Percentiles rank a stretch among this genome's conserved stretches.
Conservation (phyloP, 495 filamentous ascomycete genomes). For the Neurospora cerealis region DNA sequence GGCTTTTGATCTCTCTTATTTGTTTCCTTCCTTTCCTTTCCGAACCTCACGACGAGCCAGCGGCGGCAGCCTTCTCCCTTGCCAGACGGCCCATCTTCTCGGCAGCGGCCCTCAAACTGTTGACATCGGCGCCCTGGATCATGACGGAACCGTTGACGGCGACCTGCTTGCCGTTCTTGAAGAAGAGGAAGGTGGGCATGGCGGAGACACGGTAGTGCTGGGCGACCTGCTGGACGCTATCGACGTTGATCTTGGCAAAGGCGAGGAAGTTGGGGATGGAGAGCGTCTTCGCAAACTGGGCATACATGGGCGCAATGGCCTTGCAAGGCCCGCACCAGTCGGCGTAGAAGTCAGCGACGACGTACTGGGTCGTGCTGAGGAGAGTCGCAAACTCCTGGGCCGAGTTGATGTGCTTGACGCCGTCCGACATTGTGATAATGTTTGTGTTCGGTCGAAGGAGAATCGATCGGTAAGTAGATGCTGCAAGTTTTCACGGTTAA, state of each 20-base stretch:
- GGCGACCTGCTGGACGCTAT: constrained; percentile 40
- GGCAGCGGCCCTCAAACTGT: constrained; percentile 10
- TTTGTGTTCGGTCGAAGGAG: not conserved
- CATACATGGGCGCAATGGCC: constrained; percentile 51
- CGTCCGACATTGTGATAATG: constrained; percentile 12
- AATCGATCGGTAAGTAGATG: not conserved
- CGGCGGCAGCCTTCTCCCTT: constrained; percentile 18
- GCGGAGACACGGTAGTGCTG: constrained; percentile 40
- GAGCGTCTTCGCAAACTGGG: constrained; percentile 38
- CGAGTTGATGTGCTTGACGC: constrained; percentile 26
- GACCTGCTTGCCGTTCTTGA: constrained; percentile 63
- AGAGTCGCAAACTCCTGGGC: constrained; percentile 29
- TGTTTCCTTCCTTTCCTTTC: not conserved
- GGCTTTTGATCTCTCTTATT: not conserved
- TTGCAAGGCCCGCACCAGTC: constrained; percentile 65
- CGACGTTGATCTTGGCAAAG: constrained; percentile 54
- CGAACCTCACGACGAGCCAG: constrained; percentile 1
- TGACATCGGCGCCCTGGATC: constrained; percentile 19
- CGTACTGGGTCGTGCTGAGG: constrained; percentile 31
- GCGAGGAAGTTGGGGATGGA: constrained; percentile 37
- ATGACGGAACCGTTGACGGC: constrained; percentile 49
- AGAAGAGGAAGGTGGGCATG: constrained; percentile 84
- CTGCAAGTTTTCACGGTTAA: not conserved
- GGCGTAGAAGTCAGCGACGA: constrained; percentile 47
- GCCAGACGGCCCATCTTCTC: constrained; percentile 22